These are phyloP conservation scores for Pharnaceum exiguum DNA, from an alignment of 148 eudicot species.

Conservation along the genomic window DNA sequence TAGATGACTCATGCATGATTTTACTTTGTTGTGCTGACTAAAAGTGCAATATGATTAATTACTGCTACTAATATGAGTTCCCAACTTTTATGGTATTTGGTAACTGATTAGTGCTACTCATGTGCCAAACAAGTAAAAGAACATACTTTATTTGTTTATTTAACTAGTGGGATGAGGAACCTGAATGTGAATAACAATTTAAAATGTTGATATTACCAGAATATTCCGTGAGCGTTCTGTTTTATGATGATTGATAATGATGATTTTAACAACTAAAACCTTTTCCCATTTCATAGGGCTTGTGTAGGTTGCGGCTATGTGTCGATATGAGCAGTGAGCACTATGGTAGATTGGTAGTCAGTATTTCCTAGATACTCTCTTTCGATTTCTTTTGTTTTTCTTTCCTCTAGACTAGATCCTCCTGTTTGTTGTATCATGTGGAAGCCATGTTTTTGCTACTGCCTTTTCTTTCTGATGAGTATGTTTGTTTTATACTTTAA, in stretches of 20 bases:
- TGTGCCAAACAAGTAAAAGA: constrained; percentile 27
- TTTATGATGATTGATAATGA: constrained; percentile 9
- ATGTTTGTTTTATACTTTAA: too few species aligned
- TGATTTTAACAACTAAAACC: constrained; percentile 8
- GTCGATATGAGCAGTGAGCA: constrained; percentile 21
- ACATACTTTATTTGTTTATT: constrained; percentile 17
- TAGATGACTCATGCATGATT: constrained; percentile 15
- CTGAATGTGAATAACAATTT: constrained; percentile 18
- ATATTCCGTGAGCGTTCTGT: neutral
- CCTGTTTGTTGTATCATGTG: too few species aligned
- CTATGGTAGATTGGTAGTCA: constrained; percentile 10
- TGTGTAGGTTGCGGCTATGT: constrained; percentile 27
- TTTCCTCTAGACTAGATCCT: neutral
- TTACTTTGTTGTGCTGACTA: constrained; percentile 14
- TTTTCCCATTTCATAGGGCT: constrained; percentile 25
- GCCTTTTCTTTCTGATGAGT: too few species aligned
- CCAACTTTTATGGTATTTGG: constrained; percentile 6
- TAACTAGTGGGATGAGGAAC: constrained; percentile 25
- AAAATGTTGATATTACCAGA: constrained; percentile 3
- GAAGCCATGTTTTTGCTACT: too few species aligned
- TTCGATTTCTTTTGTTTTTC: neutral
- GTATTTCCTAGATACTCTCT: neutral
- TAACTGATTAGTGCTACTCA: constrained; percentile 19
- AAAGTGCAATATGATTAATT: constrained; percentile 14
- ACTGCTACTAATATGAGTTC: constrained; percentile 5